These are phyloP conservation scores for Pseudopithomyces chartarum DNA, from an alignment of 2,329 filamentous ascomycete genomes.

Conservation along the genomic window DNA sequence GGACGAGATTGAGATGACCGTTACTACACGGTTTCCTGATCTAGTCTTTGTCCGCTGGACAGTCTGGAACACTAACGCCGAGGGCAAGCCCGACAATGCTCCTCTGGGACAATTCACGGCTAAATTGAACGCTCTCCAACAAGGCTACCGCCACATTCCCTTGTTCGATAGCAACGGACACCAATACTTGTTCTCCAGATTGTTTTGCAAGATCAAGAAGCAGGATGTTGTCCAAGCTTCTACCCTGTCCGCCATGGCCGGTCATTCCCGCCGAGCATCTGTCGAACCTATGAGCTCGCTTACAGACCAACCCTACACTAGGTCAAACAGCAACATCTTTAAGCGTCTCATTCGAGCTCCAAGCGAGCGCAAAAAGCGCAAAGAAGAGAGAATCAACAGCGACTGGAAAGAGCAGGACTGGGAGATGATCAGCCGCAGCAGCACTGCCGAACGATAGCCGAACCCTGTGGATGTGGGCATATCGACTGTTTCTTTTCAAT, in stretches of 20 bases:
- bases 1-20: slow-evolving; percentile 75
- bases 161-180: slow-evolving; percentile 88
- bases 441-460: slow-evolving; percentile 40
- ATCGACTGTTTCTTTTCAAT: slow-evolving; percentile 21
- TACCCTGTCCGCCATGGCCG: slow-evolving; percentile 26
- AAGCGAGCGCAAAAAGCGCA: slow-evolving; percentile 48
- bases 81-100: slow-evolving; percentile 69
- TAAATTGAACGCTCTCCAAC: slow-evolving; percentile 85
- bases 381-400: slow-evolving; percentile 35
- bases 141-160: slow-evolving; percentile 91
- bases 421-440: slow-evolving; percentile 41
- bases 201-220: slow-evolving; percentile 87
- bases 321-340: slow-evolving; percentile 41
- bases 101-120: slow-evolving; percentile 88
- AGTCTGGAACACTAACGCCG: slow-evolving; percentile 77
- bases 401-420: slow-evolving; percentile 40
- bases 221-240: slow-evolving; percentile 54
- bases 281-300: slow-evolving; percentile 33
- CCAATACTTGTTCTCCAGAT: slow-evolving; percentile 90
- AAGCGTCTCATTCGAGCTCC: slow-evolving; percentile 51
- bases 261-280: slow-evolving; percentile 29
- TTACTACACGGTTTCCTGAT: slow-evolving; percentile 93
- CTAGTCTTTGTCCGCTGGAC: slow-evolving; percentile 93
- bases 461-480: slow-evolving; percentile 18
- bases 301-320: slow-evolving; percentile 39